Percentiles rank a stretch among this genome's conserved stretches.
phyloP scores from a whole-genome alignment of 2,329 filamentous ascomycete species.

The Aspergillus carbonarius region DNA sequence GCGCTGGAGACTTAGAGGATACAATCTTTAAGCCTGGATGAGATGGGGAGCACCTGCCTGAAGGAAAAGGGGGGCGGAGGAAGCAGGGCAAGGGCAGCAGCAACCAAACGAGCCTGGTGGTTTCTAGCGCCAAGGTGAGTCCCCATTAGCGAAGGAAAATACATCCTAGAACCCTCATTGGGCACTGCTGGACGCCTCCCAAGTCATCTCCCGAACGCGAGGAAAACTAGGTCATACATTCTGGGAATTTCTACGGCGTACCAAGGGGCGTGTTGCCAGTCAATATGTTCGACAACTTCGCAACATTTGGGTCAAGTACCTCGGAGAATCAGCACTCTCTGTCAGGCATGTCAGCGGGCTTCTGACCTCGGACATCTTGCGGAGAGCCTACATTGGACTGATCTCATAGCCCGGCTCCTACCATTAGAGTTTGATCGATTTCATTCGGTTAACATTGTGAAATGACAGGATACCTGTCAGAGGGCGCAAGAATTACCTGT shows the following conservation, averaged over 20 bases:
- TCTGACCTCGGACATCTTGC: background rate
- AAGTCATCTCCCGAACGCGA: background rate
- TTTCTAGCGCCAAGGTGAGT: constrained; percentile 22
- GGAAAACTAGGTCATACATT: background rate
- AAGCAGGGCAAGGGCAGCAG: constrained; percentile 11
- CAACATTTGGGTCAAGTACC: background rate
- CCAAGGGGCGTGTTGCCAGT: background rate
- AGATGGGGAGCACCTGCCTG: background rate
- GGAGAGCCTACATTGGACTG: background rate
- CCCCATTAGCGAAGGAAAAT: constrained; percentile 18
- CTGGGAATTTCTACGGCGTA: background rate
- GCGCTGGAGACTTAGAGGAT: background rate
- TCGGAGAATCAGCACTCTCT: background rate
- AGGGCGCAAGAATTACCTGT: background rate
- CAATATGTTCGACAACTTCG: background rate
- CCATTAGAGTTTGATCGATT: background rate
- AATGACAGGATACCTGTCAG: background rate
- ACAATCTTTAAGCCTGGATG: background rate
- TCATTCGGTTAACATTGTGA: background rate
- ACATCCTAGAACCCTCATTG: constrained; percentile 24
- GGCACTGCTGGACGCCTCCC: constrained; percentile 10
- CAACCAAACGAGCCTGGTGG: constrained; percentile 9
- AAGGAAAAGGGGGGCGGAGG: background rate
- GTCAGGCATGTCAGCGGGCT: background rate
- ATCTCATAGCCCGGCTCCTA: background rate